Evolutionary conservation across 2,329 filamentous ascomycete genomes (phyloP).

Genomic region (Dactylonectria estremocensis): DNA sequence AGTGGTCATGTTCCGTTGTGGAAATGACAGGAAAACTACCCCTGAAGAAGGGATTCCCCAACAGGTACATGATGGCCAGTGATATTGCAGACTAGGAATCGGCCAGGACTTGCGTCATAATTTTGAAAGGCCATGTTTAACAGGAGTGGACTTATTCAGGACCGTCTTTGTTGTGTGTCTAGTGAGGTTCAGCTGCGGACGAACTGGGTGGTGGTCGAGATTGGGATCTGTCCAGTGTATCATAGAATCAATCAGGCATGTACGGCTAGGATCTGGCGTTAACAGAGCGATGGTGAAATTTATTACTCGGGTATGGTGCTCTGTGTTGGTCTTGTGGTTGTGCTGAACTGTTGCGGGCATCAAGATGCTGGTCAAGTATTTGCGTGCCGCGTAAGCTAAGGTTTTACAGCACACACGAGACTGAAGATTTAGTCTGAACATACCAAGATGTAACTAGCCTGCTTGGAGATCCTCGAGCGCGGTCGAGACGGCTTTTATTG

Average conservation of each 20-base stretch:
- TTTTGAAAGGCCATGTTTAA: conserved; percentile 17
- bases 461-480: too few species aligned
- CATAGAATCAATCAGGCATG: conserved; percentile 45
- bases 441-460: too few species aligned
- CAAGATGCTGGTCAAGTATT: background rate
- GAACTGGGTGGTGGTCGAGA: conserved; percentile 28
- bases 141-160: conserved; percentile 1
- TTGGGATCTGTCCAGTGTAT: conserved; percentile 39
- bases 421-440: too few species aligned
- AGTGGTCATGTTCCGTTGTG: conserved; percentile 1
- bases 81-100: background rate
- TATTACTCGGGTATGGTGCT: background rate
- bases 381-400: too few species aligned
- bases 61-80: background rate
- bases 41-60: background rate
- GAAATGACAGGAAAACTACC: conserved; percentile 8
- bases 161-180: conserved; percentile 15
- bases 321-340: background rate
- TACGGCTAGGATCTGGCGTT: conserved; percentile 47
- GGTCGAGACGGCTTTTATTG: too few species aligned
- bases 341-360: background rate
- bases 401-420: too few species aligned
- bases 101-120: background rate
- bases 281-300: conserved; percentile 41
- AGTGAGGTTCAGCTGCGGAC: conserved; percentile 14